Conservation (phyloP, 768 basidiomycete species). For the Asterophora parasitica region DNA sequence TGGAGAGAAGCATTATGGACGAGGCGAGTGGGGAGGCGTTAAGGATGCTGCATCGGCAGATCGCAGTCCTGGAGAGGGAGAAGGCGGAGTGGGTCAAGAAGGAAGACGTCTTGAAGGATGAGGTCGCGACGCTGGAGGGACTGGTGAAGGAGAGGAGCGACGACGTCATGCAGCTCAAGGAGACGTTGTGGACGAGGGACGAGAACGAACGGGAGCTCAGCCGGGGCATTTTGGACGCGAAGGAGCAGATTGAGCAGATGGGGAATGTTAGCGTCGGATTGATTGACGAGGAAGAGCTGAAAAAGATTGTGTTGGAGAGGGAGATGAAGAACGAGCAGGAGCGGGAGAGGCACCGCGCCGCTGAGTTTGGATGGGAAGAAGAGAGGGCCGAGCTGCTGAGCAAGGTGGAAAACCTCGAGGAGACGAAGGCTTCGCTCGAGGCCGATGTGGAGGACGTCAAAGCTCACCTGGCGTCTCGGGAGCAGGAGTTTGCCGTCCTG, state of each 20-base stretch:
- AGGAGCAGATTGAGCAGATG: constrained; percentile 59
- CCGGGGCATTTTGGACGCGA: constrained; percentile 47
- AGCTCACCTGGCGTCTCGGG: constrained; percentile 34
- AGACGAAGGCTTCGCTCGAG: constrained; percentile 38
- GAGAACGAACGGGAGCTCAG: constrained; percentile 50
- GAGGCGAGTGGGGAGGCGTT: constrained; percentile 77
- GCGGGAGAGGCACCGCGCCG: constrained; percentile 35
- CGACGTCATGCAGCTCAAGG: constrained; percentile 41
- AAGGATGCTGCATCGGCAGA: constrained; percentile 74
- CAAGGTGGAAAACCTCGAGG: constrained; percentile 36
- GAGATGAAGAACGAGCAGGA: constrained; percentile 38
- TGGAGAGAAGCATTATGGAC: constrained; percentile 81
- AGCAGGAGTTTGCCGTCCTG: constrained; percentile 43
- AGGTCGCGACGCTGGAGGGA: constrained; percentile 47
- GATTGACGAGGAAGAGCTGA: constrained; percentile 41
- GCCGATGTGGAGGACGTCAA: constrained; percentile 40
- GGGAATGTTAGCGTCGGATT: constrained; percentile 39
- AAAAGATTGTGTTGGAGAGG: constrained; percentile 34
- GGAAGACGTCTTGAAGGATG: constrained; percentile 37
- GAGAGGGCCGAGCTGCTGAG: constrained; percentile 44
- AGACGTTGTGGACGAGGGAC: constrained; percentile 41
- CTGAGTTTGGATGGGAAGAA: constrained; percentile 44
- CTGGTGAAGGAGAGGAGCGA: constrained; percentile 41
- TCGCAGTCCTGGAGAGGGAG: constrained; percentile 70
- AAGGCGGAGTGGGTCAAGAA: constrained; percentile 41